These are phyloP conservation scores for Blastobotrys petasosporus DNA, from an alignment of 1,139 yeast genomes.

Conservation along the genomic window DNA sequence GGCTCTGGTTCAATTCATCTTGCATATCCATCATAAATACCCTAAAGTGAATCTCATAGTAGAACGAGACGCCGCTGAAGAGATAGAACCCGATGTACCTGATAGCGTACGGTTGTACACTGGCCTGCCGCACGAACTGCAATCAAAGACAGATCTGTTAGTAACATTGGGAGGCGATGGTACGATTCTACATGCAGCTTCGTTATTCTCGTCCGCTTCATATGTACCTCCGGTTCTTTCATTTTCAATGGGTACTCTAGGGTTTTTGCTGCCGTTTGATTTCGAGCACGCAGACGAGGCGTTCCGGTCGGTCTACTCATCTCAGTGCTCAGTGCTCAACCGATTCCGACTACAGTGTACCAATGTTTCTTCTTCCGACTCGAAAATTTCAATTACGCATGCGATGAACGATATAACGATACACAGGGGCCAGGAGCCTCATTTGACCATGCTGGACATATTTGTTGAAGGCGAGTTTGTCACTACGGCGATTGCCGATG, in stretches of 20 bases:
- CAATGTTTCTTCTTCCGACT: not conserved
- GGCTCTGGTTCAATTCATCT: slow-evolving; percentile 62
- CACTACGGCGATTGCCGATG: slow-evolving; percentile 90
- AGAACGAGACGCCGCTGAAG: slow-evolving; percentile 71
- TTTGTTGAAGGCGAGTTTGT: slow-evolving; percentile 73
- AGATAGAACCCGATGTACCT: slow-evolving; percentile 40
- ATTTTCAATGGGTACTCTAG: slow-evolving; percentile 86
- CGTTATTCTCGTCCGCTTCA: slow-evolving; percentile 47
- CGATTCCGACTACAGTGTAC: slow-evolving; percentile 68
- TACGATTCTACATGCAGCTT: slow-evolving; percentile 70
- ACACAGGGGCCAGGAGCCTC: slow-evolving; percentile 87
- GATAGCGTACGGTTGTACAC: slow-evolving; percentile 39
- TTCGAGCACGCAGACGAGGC: slow-evolving; percentile 55
- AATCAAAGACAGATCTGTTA: slow-evolving; percentile 55
- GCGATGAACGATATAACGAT: slow-evolving; percentile 79
- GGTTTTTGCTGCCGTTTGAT: slow-evolving; percentile 81
- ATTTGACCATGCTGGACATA: slow-evolving; percentile 74
- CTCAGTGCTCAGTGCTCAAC: slow-evolving; percentile 65
- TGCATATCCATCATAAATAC: slow-evolving; percentile 19
- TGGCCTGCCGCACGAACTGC: slow-evolving; percentile 54
- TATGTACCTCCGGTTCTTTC: slow-evolving; percentile 78
- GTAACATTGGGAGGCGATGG: slow-evolving; percentile 96
- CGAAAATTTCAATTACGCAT: slow-evolving; percentile 3
- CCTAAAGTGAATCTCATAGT: slow-evolving; percentile 61
- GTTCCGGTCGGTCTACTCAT: slow-evolving; percentile 58